Evolutionary conservation across 2,329 filamentous ascomycete species (phyloP), one percentile per base, ranked within the genome.

Genomic region (Clonostachys solani): DNA sequence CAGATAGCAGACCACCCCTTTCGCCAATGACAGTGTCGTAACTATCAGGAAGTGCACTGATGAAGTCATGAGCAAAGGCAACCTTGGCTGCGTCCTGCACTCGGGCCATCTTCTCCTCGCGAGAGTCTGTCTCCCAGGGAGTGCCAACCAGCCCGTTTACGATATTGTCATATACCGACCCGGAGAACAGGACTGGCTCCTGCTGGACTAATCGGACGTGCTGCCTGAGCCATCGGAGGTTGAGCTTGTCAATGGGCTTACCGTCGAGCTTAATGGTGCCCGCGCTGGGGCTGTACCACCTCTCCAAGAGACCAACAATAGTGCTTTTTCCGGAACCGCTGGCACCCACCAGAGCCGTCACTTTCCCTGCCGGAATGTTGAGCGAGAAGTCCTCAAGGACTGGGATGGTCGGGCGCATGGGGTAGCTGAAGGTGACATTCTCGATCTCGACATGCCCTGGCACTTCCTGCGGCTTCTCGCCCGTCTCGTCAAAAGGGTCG

Each of bases 201-300:
- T 97, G 94, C 52, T 88, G 91, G 47, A 99, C 94, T 5, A 97
- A 75, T 2, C 92, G 85, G 58, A 99, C 91, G 56, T 97, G 90
- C 61, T 92, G 89, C 49, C 94, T 86, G 50, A 97, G 72, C 92
- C 92, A 97, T 45, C 83, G 82, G 34, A 97, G 77, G 60, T 97
- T 97, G 44, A 97, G 73, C 1, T 76, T 86, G 57, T 81, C 81
- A 47, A 96, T 84, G 1, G 51, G 46, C 2, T 47, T 45, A 3
- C 60, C 63, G 33, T 65, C 61, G 1, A 66, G 46, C n/a, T 46
- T 53, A 42, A 66, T 57, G 10, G 40, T n/a, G 0, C 65, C 63
- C 0, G 50, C 46, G 7, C 38, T 35, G 0, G 67, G 59, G 2
- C 60, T 60, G 42, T 48, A 48, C 33, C 33, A 48, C 6, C 46